Evolutionary conservation across 1,139 yeast genomes (phyloP).

Genomic region (Yamadazyma sp.): DNA sequence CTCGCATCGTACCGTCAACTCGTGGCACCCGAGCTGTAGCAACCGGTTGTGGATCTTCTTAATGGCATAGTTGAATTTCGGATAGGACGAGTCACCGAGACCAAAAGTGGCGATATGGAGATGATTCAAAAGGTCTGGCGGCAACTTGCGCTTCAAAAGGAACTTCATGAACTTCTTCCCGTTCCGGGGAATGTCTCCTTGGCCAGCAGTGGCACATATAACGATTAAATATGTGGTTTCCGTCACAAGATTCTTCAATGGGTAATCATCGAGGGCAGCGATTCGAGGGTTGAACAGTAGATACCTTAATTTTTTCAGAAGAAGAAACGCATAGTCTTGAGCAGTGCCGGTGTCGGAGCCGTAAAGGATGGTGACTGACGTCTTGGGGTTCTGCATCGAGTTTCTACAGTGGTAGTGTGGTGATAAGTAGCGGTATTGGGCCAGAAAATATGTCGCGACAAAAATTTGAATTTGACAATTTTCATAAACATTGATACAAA

Average conservation of each 20-base stretch:
- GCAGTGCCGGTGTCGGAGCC: constrained; percentile 96
- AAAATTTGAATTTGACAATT: background rate
- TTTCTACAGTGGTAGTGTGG: background rate
- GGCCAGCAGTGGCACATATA: constrained; percentile 85
- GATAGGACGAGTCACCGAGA: constrained; percentile 92
- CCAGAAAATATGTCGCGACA: background rate
- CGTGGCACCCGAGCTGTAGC: constrained; percentile 77
- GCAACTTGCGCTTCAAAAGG: constrained; percentile 66
- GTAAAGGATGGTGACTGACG: constrained; percentile 58
- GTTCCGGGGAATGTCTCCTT: constrained; percentile 88
- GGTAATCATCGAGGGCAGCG: constrained; percentile 63
- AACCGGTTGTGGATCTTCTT: constrained; percentile 78
- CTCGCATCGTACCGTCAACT: constrained; percentile 73
- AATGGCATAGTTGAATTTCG: constrained; percentile 82
- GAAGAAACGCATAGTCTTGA: constrained; percentile 75
- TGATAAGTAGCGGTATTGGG: background rate
- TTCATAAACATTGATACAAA: constrained; percentile 2
- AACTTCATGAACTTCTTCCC: constrained; percentile 72
- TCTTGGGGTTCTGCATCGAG: constrained; percentile 2
- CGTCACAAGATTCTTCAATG: constrained; percentile 49
- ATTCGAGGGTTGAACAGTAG: constrained; percentile 52
- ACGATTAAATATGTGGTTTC: constrained; percentile 56
- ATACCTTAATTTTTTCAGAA: constrained; percentile 58
- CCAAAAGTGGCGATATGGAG: constrained; percentile 75
- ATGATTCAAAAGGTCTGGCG: constrained; percentile 61